phyloP scores from a whole-genome alignment of 2,329 filamentous ascomycete genomes.

The Xylariaceae sp. region DNA sequence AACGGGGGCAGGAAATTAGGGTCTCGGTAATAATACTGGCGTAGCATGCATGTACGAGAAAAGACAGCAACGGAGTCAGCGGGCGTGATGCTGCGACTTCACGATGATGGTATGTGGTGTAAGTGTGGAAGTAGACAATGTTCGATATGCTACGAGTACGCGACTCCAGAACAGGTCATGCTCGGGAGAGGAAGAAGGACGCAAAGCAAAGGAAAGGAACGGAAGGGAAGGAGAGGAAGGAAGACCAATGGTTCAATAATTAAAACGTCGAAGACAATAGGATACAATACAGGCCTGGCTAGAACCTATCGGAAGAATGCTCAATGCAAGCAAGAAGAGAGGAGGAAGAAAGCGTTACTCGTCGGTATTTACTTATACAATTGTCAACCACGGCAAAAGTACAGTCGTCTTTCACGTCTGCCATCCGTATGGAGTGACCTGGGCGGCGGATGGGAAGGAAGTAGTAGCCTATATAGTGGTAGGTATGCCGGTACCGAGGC shows the following conservation, averaged over 20 bases:
- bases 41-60: conserved; percentile 12
- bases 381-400: neutral
- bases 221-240: neutral
- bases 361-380: neutral
- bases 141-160: conserved; percentile 7
- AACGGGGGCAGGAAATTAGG: conserved; percentile 6
- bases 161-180: neutral
- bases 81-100: conserved; percentile 8
- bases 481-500: neutral
- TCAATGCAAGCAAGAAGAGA: neutral
- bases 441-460: neutral
- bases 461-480: neutral
- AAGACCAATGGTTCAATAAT: neutral
- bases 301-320: neutral
- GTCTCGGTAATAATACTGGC: conserved; percentile 10
- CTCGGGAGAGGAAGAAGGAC: neutral
- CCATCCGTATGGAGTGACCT: neutral
- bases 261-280: neutral
- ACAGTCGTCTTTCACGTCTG: neutral
- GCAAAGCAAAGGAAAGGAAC: neutral
- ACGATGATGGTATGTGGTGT: conserved; percentile 6
- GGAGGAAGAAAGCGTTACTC: neutral
- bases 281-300: neutral
- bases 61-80: neutral
- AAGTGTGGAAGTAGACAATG: neutral